Evolutionary conservation across 768 basidiomycete genomes (phyloP), one percentile per base, ranked within the genome.

Genomic region (Termitomyces sp.): DNA sequence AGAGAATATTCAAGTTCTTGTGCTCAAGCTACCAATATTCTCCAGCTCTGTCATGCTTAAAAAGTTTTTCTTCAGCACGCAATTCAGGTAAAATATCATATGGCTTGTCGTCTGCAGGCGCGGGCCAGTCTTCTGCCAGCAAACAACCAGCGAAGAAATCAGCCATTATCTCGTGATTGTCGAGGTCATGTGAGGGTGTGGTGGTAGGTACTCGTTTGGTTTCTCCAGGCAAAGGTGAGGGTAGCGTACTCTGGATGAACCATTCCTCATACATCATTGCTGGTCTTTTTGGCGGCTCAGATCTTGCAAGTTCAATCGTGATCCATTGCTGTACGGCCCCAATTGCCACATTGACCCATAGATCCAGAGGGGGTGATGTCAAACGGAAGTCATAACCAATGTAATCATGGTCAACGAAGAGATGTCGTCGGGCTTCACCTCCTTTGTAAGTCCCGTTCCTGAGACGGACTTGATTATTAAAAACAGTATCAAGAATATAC

Each of bases 371-470:
- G 23, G 23, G 23, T 2, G 23, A 23, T 23, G 23, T 1, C 23
- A 23, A 23, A 23, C 2, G 23, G 23, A 23, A 23, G 23, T 23
- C 23, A 23, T 2, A 2, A 23, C 23, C 23, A 23, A 58, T 38
- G 33, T 48, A 49, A 3, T 7, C 31, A 0, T 48, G 23, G 5
- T 31, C 1, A n/a, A 23, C 1, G 14, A 59, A 59, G 30, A 59
- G 50, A 12, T 1, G 10, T 12, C 14, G 17, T 10, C 55, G 55
- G 10, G 33, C 42, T 19, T 42, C 33, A 4, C 47, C 47, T 14
- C 47, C 47, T 8, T 0, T 6, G 11, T 33, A 33, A 1, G 0
- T 3, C 8, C 19, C 33, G 3, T 1, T 3, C 9, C 0, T 0
- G 6, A 49, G 12, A 8, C 19, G 33, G 3, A 0, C 6, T n/a